Evolutionary conservation across 1,284 basidiomycete species (phyloP).

Genomic region (Coniophora puteana): DNA sequence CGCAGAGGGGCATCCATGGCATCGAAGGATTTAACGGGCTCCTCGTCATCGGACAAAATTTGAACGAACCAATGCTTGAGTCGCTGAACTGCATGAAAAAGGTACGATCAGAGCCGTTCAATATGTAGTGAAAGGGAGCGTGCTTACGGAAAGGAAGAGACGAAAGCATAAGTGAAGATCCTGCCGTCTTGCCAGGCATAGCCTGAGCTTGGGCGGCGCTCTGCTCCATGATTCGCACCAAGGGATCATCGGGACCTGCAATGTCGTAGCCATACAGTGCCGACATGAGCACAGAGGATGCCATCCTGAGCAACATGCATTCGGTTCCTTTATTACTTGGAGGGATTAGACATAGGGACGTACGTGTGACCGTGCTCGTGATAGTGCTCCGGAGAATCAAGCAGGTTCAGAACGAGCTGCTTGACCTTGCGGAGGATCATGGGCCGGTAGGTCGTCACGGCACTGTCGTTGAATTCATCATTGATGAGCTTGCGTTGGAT

Average conservation of each 20-base stretch:
- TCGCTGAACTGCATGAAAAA: conserved; percentile 4
- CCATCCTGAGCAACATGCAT: not conserved
- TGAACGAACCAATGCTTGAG: conserved; percentile 17
- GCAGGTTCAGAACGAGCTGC: not conserved
- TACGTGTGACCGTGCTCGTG: not conserved
- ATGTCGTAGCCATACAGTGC: conserved; percentile 1
- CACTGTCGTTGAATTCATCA: conserved; percentile 3
- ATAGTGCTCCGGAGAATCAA: not conserved
- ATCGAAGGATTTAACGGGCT: not conserved
- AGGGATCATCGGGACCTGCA: not conserved
- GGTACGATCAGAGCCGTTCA: not conserved
- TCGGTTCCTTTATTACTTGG: too few species aligned
- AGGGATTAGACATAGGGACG: not conserved
- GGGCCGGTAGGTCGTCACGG: not conserved
- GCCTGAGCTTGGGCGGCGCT: not conserved
- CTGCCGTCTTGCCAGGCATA: not conserved
- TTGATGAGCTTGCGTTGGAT: conserved; percentile 6
- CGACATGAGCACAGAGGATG: conserved; percentile 1
- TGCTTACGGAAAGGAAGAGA: not conserved
- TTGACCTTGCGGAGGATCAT: conserved; percentile 1
- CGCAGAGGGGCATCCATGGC: not conserved
- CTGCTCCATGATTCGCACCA: not conserved
- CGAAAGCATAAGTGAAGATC: not conserved
- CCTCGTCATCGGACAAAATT: conserved; percentile 3
- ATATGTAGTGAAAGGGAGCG: not conserved